Conservation (phyloP, 805 yeast species). For the Saturnispora diversa region DNA sequence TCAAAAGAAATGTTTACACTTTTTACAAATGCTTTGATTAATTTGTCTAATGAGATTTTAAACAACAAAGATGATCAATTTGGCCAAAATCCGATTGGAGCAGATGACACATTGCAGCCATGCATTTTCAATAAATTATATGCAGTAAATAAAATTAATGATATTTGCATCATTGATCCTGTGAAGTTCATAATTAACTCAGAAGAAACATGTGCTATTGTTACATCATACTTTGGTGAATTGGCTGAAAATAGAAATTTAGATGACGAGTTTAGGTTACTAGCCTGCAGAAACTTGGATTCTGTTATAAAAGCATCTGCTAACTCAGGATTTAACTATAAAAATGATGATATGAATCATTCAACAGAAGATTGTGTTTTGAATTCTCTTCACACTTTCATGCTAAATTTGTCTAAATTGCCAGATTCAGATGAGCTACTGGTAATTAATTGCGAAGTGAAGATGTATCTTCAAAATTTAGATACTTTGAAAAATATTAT, state of each 20-base stretch:
- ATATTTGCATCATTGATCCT: slow-evolving; percentile 45
- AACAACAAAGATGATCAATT: slow-evolving; percentile 7
- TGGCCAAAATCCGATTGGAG: slow-evolving; percentile 19
- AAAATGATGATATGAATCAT: slow-evolving; percentile 7
- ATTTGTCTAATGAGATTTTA: slow-evolving; percentile 31
- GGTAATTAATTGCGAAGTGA: slow-evolving; percentile 53
- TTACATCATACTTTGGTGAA: slow-evolving; percentile 39
- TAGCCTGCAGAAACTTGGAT: slow-evolving; percentile 46
- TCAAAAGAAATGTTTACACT: slow-evolving; percentile 41
- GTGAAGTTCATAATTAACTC: slow-evolving; percentile 39
- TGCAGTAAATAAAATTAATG: slow-evolving; percentile 45
- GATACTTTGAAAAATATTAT: slow-evolving; percentile 63
- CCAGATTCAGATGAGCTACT: slow-evolving; percentile 35
- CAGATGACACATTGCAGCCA: slow-evolving; percentile 20
- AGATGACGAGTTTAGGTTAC: slow-evolving; percentile 38
- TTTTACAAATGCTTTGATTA: slow-evolving; percentile 40
- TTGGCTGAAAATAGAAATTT: slow-evolving; percentile 38
- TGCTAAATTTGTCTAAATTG: slow-evolving; percentile 34
- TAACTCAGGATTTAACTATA: slow-evolving; percentile 31
- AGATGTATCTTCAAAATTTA: slow-evolving; percentile 54
- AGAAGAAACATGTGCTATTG: slow-evolving; percentile 38
- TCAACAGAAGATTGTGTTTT: slow-evolving; percentile 43
- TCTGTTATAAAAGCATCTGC: slow-evolving; percentile 38
- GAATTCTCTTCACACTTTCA: slow-evolving; percentile 38
- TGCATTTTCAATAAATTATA: slow-evolving; percentile 52